Evolutionary conservation across 768 basidiomycete species (phyloP).

Genomic region (Dentipellis sp.): DNA sequence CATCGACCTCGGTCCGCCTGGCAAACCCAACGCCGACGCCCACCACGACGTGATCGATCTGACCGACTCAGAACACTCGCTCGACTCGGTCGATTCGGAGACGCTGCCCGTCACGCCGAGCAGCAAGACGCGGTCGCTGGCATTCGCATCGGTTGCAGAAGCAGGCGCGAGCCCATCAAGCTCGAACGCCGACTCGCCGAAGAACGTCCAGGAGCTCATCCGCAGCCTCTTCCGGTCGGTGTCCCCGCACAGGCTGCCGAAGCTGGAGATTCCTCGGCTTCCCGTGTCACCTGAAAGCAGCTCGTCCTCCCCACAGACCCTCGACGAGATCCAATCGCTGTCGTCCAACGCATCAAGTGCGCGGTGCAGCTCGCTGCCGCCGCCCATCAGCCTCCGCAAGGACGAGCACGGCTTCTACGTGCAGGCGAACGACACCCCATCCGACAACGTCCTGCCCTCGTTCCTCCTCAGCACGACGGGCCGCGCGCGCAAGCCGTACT

Average conservation of each 20-base stretch:
- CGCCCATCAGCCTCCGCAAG: slow-evolving; percentile 35
- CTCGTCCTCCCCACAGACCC: slow-evolving; percentile 42
- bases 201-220: not conserved
- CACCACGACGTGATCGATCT: slow-evolving; percentile 24
- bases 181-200: not conserved
- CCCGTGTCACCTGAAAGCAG: slow-evolving; percentile 13
- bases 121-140: slow-evolving; percentile 10
- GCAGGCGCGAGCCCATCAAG: too few relatives aligned
- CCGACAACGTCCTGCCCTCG: slow-evolving; percentile 22
- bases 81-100: slow-evolving; percentile 27
- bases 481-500: slow-evolving; percentile 33
- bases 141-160: not conserved
- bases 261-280: slow-evolving; percentile 3
- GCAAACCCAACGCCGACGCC: not conserved
- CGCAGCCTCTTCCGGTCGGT: not conserved
- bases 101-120: slow-evolving; percentile 45
- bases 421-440: slow-evolving; percentile 20
- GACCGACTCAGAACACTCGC: slow-evolving; percentile 30
- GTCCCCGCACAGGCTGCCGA: slow-evolving; percentile 4
- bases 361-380: slow-evolving; percentile 22
- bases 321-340: slow-evolving; percentile 20
- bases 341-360: slow-evolving; percentile 15
- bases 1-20: slow-evolving; percentile 9
- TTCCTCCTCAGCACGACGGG: slow-evolving; percentile 23
- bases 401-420: slow-evolving; percentile 46